Conservation (phyloP, 352 stramenopile genomes). For the Pythium folliculosum region DNA sequence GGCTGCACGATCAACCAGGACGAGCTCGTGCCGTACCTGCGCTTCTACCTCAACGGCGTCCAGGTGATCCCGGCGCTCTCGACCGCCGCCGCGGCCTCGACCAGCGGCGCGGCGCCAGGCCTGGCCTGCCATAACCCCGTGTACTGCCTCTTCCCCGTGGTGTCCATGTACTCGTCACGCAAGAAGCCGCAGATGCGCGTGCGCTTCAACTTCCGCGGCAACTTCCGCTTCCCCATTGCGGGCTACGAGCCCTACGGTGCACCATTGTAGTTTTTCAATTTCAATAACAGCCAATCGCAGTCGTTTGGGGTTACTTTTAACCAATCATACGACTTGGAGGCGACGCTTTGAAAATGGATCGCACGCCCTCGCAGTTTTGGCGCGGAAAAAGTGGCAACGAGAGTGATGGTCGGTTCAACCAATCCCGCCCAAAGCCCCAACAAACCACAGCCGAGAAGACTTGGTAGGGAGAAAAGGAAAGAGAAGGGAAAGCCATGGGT, state of each 20-base stretch:
- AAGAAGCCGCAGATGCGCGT: slow-evolving; percentile 72
- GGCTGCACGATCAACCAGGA: slow-evolving; percentile 82
- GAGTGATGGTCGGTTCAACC: slow-evolving; percentile 31
- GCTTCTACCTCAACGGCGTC: slow-evolving; percentile 79
- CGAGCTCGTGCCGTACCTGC: slow-evolving; percentile 54
- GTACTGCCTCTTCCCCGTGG: slow-evolving; percentile 62
- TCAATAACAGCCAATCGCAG: slow-evolving; percentile 25
- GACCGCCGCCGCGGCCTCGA: not conserved
- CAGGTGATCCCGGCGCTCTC: slow-evolving; percentile 50
- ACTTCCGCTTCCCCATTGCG: slow-evolving; percentile 65
- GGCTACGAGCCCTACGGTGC: slow-evolving; percentile 76
- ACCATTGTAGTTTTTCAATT: slow-evolving; percentile 31
- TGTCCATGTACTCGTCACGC: slow-evolving; percentile 79
- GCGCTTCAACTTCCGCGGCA: slow-evolving; percentile 76
- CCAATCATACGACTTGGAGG: slow-evolving; percentile 4
- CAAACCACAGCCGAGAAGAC: not conserved
- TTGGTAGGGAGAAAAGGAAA: not conserved
- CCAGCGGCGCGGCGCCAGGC: slow-evolving; percentile 12
- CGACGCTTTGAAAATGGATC: not conserved
- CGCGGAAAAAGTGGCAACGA: slow-evolving; percentile 16
- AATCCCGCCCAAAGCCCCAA: not conserved
- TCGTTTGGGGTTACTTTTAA: not conserved
- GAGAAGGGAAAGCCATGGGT: slow-evolving; percentile 33
- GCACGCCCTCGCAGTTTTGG: slow-evolving; percentile 7
- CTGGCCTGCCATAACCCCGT: slow-evolving; percentile 59